phyloP scores from a whole-genome alignment of 306 rosid genomes.

The Acacia acuminata region DNA sequence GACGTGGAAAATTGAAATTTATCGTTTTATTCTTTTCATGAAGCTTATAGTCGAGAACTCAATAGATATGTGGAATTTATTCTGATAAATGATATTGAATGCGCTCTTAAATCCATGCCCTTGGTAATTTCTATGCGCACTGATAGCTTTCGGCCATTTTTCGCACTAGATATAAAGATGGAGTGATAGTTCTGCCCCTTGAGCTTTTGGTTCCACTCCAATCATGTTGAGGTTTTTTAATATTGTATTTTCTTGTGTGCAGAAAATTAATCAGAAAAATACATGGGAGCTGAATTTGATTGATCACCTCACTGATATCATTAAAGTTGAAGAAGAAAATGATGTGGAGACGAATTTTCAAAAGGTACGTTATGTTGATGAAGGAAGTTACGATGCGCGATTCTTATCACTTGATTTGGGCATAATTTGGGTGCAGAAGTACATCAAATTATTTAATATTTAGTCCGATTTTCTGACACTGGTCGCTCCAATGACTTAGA shows the following conservation, averaged over 20 bases:
- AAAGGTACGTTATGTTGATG: slow-evolving; percentile 51
- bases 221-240: background rate
- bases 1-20: background rate
- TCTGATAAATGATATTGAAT: background rate
- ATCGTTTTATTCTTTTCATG: background rate
- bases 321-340: slow-evolving; percentile 76
- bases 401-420: slow-evolving; percentile 13
- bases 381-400: background rate
- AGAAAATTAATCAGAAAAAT: slow-evolving; percentile 98
- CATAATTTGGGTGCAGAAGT: background rate
- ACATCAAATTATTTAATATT: background rate
- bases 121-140: background rate
- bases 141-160: background rate
- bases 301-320: slow-evolving; percentile 84
- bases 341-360: slow-evolving; percentile 92
- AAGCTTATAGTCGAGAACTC: background rate
- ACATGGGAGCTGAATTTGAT: slow-evolving; percentile 96
- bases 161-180: background rate
- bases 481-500: background rate
- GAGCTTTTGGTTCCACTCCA: background rate
- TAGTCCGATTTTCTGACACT: background rate
- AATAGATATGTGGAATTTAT: background rate
- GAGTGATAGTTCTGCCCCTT: background rate
- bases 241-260: slow-evolving; percentile 20
- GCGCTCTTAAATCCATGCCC: background rate